phyloP scores from a whole-genome alignment of 768 basidiomycete genomes.

The Tricholoma terreum region DNA sequence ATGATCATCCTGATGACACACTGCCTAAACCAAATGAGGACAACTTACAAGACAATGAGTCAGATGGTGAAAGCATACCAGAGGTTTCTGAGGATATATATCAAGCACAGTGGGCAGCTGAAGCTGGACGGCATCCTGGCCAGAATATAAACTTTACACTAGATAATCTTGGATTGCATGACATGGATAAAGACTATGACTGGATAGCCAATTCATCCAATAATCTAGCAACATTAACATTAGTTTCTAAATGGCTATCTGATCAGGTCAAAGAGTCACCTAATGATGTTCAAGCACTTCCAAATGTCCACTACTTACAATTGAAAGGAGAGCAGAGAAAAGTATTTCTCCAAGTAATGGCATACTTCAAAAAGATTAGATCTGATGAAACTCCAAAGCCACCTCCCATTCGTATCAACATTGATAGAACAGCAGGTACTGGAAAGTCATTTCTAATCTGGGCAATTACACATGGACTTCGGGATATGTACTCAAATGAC shows the following conservation, averaged over 20 bases:
- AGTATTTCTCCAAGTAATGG: constrained; percentile 10
- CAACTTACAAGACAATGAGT: constrained; percentile 7
- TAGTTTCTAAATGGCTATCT: constrained; percentile 15
- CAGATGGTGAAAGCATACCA: constrained; percentile 11
- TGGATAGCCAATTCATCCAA: constrained; percentile 17
- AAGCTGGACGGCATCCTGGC: constrained; percentile 15
- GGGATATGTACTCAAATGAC: constrained; percentile 9
- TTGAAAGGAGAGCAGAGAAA: constrained; percentile 5
- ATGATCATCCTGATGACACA: constrained; percentile 1
- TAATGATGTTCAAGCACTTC: constrained; percentile 21
- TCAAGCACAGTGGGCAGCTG: constrained; percentile 21
- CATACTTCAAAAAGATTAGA: constrained; percentile 9
- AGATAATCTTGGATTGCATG: constrained; percentile 13
- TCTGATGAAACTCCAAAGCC: constrained; percentile 3
- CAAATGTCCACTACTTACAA: constrained; percentile 11
- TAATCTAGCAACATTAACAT: neutral
- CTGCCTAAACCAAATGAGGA: neutral
- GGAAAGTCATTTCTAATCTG: constrained; percentile 26
- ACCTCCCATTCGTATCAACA: constrained; percentile 14
- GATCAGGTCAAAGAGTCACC: constrained; percentile 17
- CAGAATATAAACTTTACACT: constrained; percentile 10
- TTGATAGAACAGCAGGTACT: constrained; percentile 28
- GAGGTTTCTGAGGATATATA: constrained; percentile 10
- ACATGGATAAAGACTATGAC: constrained; percentile 21
- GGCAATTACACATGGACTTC: constrained; percentile 18